These are phyloP conservation scores for Madurella mycetomatis DNA, from an alignment of 2,329 filamentous ascomycete genomes.

Conservation along the genomic window DNA sequence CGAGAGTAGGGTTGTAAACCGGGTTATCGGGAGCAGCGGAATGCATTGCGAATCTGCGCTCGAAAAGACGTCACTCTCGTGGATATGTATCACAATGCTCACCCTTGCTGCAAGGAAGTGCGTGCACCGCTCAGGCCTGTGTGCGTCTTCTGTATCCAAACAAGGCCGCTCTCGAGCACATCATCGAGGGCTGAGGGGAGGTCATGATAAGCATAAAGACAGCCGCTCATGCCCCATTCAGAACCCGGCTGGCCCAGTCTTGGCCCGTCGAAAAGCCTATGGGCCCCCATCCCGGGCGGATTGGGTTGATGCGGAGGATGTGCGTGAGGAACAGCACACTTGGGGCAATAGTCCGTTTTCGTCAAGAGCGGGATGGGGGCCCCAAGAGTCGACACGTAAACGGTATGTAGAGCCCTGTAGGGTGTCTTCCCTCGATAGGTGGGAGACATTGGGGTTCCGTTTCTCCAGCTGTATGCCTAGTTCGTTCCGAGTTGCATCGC, in stretches of 20 bases:
- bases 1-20: conserved; percentile 12
- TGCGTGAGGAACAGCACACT: conserved; percentile 8
- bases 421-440: conserved; percentile 4
- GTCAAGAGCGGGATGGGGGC: conserved; percentile 14
- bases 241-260: conserved; percentile 1
- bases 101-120: conserved; percentile 11
- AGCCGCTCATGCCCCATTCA: conserved; percentile 6
- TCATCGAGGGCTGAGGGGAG: conserved; percentile 11
- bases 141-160: conserved; percentile 6
- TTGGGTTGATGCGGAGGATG: conserved; percentile 3
- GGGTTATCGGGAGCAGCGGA: conserved; percentile 5
- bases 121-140: conserved; percentile 13
- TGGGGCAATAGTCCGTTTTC: conserved; percentile 8
- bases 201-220: conserved; percentile 20
- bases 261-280: conserved; percentile 13
- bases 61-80: conserved; percentile 8
- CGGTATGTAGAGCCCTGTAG: conserved; percentile 12
- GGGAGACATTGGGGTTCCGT: not conserved
- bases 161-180: conserved; percentile 14
- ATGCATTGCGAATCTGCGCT: conserved; percentile 18
- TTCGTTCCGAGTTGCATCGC: conserved; percentile 18
- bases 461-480: not conserved
- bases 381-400: conserved; percentile 21
- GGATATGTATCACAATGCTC: conserved; percentile 9
- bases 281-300: conserved; percentile 8